Evolutionary conservation across 2,329 filamentous ascomycete genomes (phyloP).

Genomic region (Apiospora phragmitis): DNA sequence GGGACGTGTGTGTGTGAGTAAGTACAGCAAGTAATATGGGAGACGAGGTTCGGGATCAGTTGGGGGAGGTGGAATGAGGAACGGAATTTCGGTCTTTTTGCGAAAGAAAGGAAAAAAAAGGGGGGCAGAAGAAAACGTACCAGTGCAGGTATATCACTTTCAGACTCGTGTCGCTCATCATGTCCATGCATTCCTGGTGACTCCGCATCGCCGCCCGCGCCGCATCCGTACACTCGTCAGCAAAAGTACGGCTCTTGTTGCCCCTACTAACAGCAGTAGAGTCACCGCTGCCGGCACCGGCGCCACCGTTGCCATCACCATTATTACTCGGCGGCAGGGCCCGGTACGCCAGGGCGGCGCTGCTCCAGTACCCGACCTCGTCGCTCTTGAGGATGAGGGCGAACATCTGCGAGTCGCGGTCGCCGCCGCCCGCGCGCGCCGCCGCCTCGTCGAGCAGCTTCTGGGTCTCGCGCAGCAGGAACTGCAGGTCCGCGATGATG

Average conservation of each 20-base stretch:
- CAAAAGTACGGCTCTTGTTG: slow-evolving; percentile 32
- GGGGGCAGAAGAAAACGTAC: slow-evolving; percentile 31
- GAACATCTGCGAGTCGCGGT: slow-evolving; percentile 31
- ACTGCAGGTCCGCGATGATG: slow-evolving; percentile 33
- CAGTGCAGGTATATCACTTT: slow-evolving; percentile 46
- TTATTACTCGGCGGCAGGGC: slow-evolving; percentile 34
- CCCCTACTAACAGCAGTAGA: background rate
- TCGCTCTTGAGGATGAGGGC: slow-evolving; percentile 39
- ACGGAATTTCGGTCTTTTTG: no score
- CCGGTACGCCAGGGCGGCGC: slow-evolving; percentile 44
- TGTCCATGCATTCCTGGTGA: slow-evolving; percentile 42
- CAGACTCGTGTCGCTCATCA: slow-evolving; percentile 37
- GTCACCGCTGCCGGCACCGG: slow-evolving; percentile 16
- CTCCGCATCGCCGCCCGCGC: slow-evolving; percentile 41
- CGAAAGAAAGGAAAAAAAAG: no score
- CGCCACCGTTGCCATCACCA: slow-evolving; percentile 19
- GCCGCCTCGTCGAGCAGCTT: slow-evolving; percentile 26
- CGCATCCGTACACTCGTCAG: slow-evolving; percentile 41
- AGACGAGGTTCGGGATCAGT: background rate
- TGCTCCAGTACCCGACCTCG: slow-evolving; percentile 42
- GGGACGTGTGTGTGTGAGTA: background rate
- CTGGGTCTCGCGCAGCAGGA: slow-evolving; percentile 30
- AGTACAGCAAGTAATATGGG: background rate
- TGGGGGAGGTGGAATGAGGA: no score
- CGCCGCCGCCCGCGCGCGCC: slow-evolving; percentile 12